Percentiles rank a stretch among this genome's conserved stretches.
Evolutionary conservation across 2,329 filamentous ascomycete species (phyloP).

Genomic region (Claviceps humidiphila): DNA sequence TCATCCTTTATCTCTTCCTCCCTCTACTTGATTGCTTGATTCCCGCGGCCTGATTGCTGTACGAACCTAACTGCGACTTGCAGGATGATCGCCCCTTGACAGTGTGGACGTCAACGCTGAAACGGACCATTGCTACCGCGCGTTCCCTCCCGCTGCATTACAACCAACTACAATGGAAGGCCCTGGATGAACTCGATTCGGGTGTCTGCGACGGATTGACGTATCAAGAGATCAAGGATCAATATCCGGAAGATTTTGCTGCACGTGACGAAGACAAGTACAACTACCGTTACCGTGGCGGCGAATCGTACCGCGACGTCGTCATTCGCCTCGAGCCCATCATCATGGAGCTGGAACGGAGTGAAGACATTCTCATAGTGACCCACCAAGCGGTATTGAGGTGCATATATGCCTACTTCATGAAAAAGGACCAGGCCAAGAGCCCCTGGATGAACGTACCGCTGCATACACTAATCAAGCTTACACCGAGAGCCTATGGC

Average conservation of each 20-base stretch:
- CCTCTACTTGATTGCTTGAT: no score
- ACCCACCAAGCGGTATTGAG: conserved; percentile 94
- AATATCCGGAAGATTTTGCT: conserved; percentile 86
- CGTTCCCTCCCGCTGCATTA: conserved; percentile 68
- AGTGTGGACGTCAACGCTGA: conserved; percentile 51
- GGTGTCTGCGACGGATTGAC: conserved; percentile 95
- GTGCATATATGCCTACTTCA: conserved; percentile 98
- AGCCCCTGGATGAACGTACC: conserved; percentile 99
- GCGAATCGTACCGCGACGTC: conserved; percentile 90
- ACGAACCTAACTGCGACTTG: conserved; percentile 5
- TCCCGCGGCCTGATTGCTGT: neutral
- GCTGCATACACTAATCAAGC: conserved; percentile 88
- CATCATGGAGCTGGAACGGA: conserved; percentile 96
- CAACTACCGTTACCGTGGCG: conserved; percentile 96
- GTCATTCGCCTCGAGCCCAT: conserved; percentile 96
- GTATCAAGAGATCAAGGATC: conserved; percentile 84
- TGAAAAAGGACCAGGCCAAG: conserved; percentile 86
- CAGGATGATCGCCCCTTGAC: conserved; percentile 48
- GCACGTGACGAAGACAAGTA: conserved; percentile 98
- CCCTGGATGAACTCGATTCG: conserved; percentile 89
- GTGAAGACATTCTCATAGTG: conserved; percentile 93
- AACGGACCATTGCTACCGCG: conserved; percentile 82
- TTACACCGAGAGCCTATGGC: conserved; percentile 87
- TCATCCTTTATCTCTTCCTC: neutral
- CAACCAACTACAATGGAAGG: conserved; percentile 97